Evolutionary conservation across 208 protist species (phyloP), one percentile per base, ranked within the genome.

Genomic region (Acanthamoeba lenticulata): DNA sequence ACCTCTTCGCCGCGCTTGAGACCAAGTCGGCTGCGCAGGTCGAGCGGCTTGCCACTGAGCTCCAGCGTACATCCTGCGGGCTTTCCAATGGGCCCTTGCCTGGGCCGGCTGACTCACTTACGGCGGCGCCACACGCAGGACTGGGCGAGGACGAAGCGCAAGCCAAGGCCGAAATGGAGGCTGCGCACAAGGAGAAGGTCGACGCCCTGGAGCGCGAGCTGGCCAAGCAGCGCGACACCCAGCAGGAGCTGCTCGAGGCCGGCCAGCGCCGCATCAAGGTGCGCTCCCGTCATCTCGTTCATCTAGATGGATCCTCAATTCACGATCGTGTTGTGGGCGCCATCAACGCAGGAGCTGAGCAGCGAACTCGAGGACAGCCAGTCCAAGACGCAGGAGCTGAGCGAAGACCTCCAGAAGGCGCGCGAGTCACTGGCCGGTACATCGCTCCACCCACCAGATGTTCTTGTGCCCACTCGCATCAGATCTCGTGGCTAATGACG

Each of bases 191-290:
- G 55, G 83, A 9, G 2, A 90, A 67, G 83, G 81, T 89, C 5
- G 72, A 83, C 9, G 72, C 24, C 36, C 29, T 83, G 72, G 72
- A 83, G 42, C 7, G 34, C 72, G 72, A 83, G 42, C 72, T 83
- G 38, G 42, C 72, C 42, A 45, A 49, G 40, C 72, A 83, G 38
- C 44, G 40, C 2, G 72, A 42, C 24, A 27, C 34, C 9, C 72
- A 83, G 42, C 44, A 49, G 40, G 72, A 83, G 40, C 32, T 83
- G 42, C 38, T 83, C 24, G 72, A 83, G 72, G 72, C 72, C 17
- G 72, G 72, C 72, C 72, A 83, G 72, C 38, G 72, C 19, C 72
- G 72, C 1, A 83, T 83, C 19, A 83, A 83, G 72, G 72, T 83
- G 24, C 60, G 60, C 60, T n/a, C n/a, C 45, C 9, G 45, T 19